Base-by-base conservation (phyloP, 23 red algal species). In the Gracilaria vermiculophylla region DNA sequence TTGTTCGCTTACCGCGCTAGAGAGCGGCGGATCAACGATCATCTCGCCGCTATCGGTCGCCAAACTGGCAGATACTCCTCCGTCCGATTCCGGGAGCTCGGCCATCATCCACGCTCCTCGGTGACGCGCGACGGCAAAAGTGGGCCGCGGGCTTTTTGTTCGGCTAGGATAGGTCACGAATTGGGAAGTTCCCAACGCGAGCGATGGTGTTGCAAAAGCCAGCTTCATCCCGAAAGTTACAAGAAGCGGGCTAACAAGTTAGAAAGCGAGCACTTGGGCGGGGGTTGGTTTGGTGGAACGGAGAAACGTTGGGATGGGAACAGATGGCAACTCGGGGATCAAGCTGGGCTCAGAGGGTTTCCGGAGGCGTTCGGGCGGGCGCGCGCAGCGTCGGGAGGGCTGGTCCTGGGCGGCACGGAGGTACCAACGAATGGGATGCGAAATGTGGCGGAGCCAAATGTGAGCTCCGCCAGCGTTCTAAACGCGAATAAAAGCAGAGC, bases 401-500 rank as follows among this genome's bases (percentile, higher is more conserved):
- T n/a, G n/a, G n/a, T n/a, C n/a, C n/a, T n/a, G n/a, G n/a, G n/a
- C n/a, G n/a, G n/a, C n/a, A n/a, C n/a, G n/a, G n/a, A n/a, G n/a
- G n/a, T n/a, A n/a, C n/a, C n/a, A n/a, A n/a, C n/a, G n/a, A n/a
- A 64, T 34, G 58, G 32, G 29, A 36, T 64, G 58, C 23, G 21
- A 64, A 64, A 13, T 34, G 29, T 17, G 55, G 20, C 1, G 0
- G 29, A 36, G 6, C 58, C 58, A 64, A 14, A 28, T 48, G 67
- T 73, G 67, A 73, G 67, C 67, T 73, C 67, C 67, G 28, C 44
- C 23, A 44, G 2, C 19, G 42, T 48, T 24, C 8, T 73, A 40
- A 42, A 42, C 42, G 40, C 67, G 67, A 73, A 73, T 73, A 25
- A 73, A 73, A 73, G 19, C 67, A 1, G n/a, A 45, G 67, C 67